Conservation (phyloP, 257 asterid genomes). For the Capsicum baccatum region DNA sequence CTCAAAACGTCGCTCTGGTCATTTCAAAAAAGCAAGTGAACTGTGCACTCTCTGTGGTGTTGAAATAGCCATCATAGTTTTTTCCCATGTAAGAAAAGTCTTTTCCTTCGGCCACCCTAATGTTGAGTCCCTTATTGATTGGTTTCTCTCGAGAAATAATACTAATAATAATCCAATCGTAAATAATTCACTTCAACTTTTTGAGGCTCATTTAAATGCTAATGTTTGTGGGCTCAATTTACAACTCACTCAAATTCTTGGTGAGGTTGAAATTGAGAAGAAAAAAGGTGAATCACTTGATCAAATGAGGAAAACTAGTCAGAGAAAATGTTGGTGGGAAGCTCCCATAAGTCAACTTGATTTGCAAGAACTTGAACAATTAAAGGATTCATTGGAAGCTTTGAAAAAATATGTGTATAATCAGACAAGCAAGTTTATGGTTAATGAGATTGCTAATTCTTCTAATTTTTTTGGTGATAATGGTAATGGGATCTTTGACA, state of each 20-base stretch:
- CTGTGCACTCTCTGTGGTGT: no score
- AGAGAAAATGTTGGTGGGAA: slow-evolving; percentile 71
- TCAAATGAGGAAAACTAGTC: slow-evolving; percentile 46
- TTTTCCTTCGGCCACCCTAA: slow-evolving; percentile 80
- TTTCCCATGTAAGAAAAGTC: slow-evolving; percentile 77
- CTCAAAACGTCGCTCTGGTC: no score
- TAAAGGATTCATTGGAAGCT: slow-evolving; percentile 68
- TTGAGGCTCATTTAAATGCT: no score
- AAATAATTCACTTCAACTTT: no score
- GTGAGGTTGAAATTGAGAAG: no score
- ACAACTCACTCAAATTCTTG: no score
- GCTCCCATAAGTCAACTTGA: slow-evolving; percentile 50
- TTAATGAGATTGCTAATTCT: neutral
- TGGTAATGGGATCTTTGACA: slow-evolving; percentile 35
- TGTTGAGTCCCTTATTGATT: slow-evolving; percentile 59
- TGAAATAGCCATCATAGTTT: slow-evolving; percentile 45
- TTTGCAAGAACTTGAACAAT: slow-evolving; percentile 57
- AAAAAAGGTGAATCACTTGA: slow-evolving; percentile 36
- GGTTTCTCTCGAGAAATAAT: slow-evolving; percentile 43
- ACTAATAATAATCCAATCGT: neutral
- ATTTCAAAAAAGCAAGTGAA: no score
- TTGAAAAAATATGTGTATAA: neutral
- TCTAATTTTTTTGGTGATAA: slow-evolving; percentile 34
- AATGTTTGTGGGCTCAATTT: no score
- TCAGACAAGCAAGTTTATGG: no score